Evolutionary conservation across 257 asterid species (phyloP).

Genomic region (Przewalskia tangutica): DNA sequence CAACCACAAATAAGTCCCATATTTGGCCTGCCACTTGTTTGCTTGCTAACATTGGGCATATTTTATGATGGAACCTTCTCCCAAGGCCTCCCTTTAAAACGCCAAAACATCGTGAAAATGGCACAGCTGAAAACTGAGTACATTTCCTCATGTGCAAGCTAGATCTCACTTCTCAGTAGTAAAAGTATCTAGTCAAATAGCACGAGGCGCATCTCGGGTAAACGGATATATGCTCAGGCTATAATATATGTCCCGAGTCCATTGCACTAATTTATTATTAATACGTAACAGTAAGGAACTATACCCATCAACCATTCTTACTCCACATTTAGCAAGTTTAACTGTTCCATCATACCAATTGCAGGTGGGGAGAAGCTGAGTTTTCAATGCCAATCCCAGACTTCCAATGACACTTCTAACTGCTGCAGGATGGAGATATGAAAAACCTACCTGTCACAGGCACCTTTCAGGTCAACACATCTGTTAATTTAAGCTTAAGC

Average conservation of each 20-base stretch:
- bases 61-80: background rate
- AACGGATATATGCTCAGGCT: background rate
- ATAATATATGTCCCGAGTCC: background rate
- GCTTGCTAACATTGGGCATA: background rate
- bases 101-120: background rate
- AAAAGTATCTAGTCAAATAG: background rate
- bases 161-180: background rate
- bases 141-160: background rate
- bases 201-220: background rate
- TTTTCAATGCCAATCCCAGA: background rate
- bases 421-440: background rate
- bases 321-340: background rate
- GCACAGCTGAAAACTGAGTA: background rate
- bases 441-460: constrained; percentile 3
- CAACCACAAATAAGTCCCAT: background rate
- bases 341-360: background rate
- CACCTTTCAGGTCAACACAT: constrained; percentile 26
- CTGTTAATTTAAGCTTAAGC: constrained; percentile 60
- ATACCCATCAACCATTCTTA: background rate
- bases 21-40: background rate
- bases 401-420: background rate
- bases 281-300: background rate
- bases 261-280: background rate
- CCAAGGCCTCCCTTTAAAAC: background rate
- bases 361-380: background rate